Evolutionary conservation across 192 early-diverging fungal genomes (phyloP).

Genomic region (Backusella liffmaniae): DNA sequence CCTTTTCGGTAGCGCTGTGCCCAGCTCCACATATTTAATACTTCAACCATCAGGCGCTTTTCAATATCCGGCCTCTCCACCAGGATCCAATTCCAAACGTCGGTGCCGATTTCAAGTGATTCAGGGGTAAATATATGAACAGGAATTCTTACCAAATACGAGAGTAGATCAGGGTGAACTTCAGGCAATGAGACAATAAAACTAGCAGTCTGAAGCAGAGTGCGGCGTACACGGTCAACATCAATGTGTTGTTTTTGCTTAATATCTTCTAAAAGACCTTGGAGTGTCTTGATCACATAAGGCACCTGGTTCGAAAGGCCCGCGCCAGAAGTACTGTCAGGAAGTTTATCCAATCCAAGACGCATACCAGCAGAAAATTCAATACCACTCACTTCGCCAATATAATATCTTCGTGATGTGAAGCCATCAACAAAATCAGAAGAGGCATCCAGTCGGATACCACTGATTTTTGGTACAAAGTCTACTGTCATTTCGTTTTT

Average conservation of each 20-base stretch:
- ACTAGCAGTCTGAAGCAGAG: constrained; percentile 54
- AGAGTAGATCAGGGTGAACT: constrained; percentile 70
- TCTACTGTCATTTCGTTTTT: constrained; percentile 15
- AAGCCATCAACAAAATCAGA: constrained; percentile 57
- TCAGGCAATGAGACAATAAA: constrained; percentile 38
- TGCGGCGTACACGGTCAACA: constrained; percentile 45
- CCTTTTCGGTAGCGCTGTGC: constrained; percentile 77
- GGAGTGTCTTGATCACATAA: constrained; percentile 33
- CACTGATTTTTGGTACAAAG: constrained; percentile 36
- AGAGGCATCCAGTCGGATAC: constrained; percentile 44
- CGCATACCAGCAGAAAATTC: constrained; percentile 21
- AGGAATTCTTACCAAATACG: constrained; percentile 84
- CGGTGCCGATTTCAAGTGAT: constrained; percentile 73
- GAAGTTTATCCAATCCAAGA: constrained; percentile 1
- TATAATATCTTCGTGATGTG: constrained; percentile 46
- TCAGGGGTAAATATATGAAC: constrained; percentile 74
- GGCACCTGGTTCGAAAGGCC: constrained; percentile 33
- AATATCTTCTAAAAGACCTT: constrained; percentile 35
- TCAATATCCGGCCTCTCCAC: constrained; percentile 70
- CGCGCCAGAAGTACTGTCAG: constrained; percentile 5
- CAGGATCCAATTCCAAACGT: constrained; percentile 91
- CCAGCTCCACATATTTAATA: constrained; percentile 82
- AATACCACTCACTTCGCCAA: constrained; percentile 44
- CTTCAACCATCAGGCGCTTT: constrained; percentile 77
- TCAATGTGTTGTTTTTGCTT: constrained; percentile 39